Percentiles rank a stretch among this genome's conserved stretches.
Evolutionary conservation across 164 flowering plant species (phyloP).

Genomic region (Sextonia rubra): DNA sequence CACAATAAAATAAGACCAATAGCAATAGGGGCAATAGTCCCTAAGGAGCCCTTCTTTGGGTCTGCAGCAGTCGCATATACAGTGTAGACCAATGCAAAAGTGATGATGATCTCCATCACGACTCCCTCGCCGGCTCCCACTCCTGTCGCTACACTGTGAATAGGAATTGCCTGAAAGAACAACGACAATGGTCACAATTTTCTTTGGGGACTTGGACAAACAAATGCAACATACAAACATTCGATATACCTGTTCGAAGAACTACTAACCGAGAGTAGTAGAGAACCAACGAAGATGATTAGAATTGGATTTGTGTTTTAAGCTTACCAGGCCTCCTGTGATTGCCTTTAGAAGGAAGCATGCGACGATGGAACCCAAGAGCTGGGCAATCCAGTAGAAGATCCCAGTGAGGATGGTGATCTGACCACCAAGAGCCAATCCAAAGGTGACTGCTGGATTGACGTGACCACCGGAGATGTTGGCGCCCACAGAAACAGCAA

Average conservation of each 20-base stretch:
- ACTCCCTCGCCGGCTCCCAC: constrained; percentile 66
- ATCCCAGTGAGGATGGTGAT: constrained; percentile 82
- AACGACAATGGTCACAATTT: not conserved
- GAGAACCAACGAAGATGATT: not conserved
- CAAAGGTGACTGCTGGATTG: constrained; percentile 93
- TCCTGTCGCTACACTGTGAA: constrained; percentile 61
- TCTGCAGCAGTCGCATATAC: constrained; percentile 86
- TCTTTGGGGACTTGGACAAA: not conserved
- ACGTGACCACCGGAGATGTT: constrained; percentile 96
- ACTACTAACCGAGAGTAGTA: not conserved
- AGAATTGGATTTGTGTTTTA: not conserved
- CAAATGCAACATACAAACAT: not conserved
- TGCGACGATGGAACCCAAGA: constrained; percentile 68
- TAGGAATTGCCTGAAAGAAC: constrained; percentile 49
- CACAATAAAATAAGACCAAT: constrained; percentile 85
- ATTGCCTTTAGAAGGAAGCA: constrained; percentile 67
- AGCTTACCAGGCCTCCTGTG: constrained; percentile 76
- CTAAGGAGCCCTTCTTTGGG: constrained; percentile 87
- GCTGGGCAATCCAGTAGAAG: constrained; percentile 92
- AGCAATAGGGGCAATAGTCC: constrained; percentile 84
- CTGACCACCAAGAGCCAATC: constrained; percentile 83
- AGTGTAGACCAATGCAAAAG: constrained; percentile 82
- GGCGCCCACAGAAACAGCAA: constrained; percentile 72
- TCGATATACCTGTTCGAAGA: not conserved
- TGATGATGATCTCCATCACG: constrained; percentile 73